phyloP scores from a whole-genome alignment of 108 stramenopile species.

The Heterococcus sp. region DNA sequence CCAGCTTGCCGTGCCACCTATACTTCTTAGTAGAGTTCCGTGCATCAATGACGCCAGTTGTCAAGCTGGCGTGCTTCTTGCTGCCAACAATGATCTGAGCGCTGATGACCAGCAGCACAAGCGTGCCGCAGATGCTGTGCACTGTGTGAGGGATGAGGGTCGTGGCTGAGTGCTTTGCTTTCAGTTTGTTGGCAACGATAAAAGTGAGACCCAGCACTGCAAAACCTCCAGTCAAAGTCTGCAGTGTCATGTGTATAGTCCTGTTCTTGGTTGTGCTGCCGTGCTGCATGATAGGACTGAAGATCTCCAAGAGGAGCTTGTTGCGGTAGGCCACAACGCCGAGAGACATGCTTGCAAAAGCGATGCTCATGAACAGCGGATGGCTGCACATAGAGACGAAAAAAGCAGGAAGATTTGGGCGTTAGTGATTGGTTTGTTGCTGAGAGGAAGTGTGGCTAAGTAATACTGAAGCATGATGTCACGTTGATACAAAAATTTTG shows the following conservation, averaged over 20 bases:
- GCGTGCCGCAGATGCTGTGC: constrained; percentile 16
- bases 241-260: constrained; percentile 25
- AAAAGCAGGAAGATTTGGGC: background rate
- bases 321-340: constrained; percentile 35
- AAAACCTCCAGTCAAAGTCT: constrained; percentile 14
- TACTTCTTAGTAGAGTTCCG: constrained; percentile 8
- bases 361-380: constrained; percentile 29
- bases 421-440: background rate
- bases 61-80: constrained; percentile 25
- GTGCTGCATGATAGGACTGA: constrained; percentile 40
- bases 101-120: constrained; percentile 23
- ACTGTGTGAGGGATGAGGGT: constrained; percentile 20
- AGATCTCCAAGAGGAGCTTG: constrained; percentile 23
- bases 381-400: constrained; percentile 1
- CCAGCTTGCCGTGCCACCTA: constrained; percentile 48
- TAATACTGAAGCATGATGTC: background rate
- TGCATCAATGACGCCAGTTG: constrained; percentile 24
- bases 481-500: background rate
- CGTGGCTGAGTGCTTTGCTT: constrained; percentile 10
- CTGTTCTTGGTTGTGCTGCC: constrained; percentile 27
- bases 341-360: constrained; percentile 26
- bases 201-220: constrained; percentile 15
- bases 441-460: background rate
- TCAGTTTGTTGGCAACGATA: constrained; percentile 22
- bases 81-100: constrained; percentile 26